These are phyloP conservation scores for Ambrosia artemisiifolia DNA, from an alignment of 129 eudicot genomes.

Conservation along the genomic window DNA sequence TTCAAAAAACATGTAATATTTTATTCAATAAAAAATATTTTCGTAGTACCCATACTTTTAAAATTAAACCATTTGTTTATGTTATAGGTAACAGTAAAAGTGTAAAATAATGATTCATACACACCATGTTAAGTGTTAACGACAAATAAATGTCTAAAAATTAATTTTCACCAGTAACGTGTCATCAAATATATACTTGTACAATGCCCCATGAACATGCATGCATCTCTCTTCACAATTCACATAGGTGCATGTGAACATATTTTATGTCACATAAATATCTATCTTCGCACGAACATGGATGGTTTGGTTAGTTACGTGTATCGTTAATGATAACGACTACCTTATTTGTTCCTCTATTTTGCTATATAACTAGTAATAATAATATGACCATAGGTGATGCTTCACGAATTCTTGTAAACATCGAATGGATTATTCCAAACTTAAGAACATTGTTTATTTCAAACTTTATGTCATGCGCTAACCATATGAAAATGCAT, in stretches of 20 bases:
- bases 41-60: neutral
- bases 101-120: neutral
- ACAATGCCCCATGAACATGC: constrained; percentile 18
- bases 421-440: no score
- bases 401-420: no score
- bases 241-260: constrained; percentile 21
- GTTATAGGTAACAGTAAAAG: neutral
- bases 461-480: no score
- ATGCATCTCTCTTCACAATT: constrained; percentile 5
- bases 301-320: neutral
- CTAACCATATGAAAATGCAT: no score
- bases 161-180: constrained; percentile 17
- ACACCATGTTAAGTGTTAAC: constrained; percentile 2
- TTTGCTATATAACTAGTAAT: neutral
- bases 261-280: constrained; percentile 18
- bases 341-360: constrained; percentile 2
- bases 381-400: no score
- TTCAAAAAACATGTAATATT: neutral
- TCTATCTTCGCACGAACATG: constrained; percentile 16
- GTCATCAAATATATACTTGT: constrained; percentile 2
- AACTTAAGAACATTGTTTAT: no score
- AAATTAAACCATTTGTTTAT: neutral
- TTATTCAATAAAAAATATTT: neutral
- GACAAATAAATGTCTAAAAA: neutral
- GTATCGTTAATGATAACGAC: constrained; percentile 16